A percentile compares a stretch with the other conserved stretches of the same genome.
Evolutionary conservation across 495 filamentous ascomycete species (phyloP).

Genomic region (Acidomyces sp.): DNA sequence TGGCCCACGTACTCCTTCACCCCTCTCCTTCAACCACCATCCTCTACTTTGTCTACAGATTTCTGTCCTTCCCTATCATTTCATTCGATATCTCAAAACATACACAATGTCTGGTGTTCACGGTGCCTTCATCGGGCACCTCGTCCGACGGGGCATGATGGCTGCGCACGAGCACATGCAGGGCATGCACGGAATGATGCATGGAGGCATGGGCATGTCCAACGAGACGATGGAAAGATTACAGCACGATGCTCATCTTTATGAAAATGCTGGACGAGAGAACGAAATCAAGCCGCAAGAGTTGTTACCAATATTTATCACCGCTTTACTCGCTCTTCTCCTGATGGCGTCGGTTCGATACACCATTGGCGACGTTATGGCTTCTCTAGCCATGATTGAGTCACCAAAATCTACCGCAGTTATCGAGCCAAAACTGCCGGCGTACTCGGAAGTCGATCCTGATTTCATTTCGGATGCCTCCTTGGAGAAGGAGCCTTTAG

Average conservation of each 20-base stretch:
- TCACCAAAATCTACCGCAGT: constrained; percentile 45
- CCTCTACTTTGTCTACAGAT: too few relatives aligned
- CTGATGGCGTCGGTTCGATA: constrained; percentile 34
- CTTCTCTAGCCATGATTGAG: constrained; percentile 50
- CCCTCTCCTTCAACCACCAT: too few relatives aligned
- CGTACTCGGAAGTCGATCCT: constrained; percentile 27
- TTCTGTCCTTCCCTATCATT: too few relatives aligned
- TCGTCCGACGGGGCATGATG: constrained; percentile 15
- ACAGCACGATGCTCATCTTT: constrained; percentile 8
- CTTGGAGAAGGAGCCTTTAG: constrained; percentile 22
- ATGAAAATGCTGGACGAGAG: constrained; percentile 6
- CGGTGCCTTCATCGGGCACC: constrained; percentile 8
- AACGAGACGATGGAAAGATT: constrained; percentile 2
- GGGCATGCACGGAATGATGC: too few relatives aligned
- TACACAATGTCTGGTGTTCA: constrained; percentile 5
- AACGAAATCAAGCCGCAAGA: constrained; percentile 7
- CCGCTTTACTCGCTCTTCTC: constrained; percentile 17
- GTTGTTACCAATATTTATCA: constrained; percentile 15
- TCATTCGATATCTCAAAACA: too few relatives aligned
- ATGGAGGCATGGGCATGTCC: too few relatives aligned
- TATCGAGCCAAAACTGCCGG: constrained; percentile 34
- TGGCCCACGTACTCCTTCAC: too few relatives aligned
- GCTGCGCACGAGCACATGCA: constrained; percentile 15
- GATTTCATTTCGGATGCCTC: constrained; percentile 20
- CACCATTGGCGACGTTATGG: constrained; percentile 44